Evolutionary conservation across 1,139 yeast genomes (phyloP).

Genomic region (Zygosaccharomyces sapae): DNA sequence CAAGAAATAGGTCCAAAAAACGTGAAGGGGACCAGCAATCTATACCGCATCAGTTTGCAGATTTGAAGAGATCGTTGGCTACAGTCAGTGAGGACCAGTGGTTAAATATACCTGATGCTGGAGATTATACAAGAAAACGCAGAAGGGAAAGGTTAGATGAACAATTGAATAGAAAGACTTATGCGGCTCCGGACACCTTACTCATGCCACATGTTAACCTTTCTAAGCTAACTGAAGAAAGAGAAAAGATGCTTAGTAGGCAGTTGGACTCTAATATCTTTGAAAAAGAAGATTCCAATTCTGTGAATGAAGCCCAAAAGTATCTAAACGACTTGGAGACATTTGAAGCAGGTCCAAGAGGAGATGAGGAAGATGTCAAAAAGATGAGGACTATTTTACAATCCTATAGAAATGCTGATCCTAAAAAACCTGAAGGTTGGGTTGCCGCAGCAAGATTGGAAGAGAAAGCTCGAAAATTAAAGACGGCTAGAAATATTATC

Average conservation of each 20-base stretch:
- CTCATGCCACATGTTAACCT: slow-evolving; percentile 37
- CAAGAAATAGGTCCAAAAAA: slow-evolving; percentile 38
- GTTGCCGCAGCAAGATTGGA: slow-evolving; percentile 83
- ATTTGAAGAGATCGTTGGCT: slow-evolving; percentile 60
- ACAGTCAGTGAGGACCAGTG: slow-evolving; percentile 67
- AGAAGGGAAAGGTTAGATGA: slow-evolving; percentile 64
- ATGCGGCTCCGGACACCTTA: slow-evolving; percentile 79
- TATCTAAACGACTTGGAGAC: slow-evolving; percentile 40
- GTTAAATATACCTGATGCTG: slow-evolving; percentile 81
- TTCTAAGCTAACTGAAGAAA: slow-evolving; percentile 38
- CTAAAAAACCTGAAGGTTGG: slow-evolving; percentile 76
- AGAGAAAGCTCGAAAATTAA: slow-evolving; percentile 54
- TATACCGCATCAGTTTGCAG: slow-evolving; percentile 45
- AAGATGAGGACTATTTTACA: slow-evolving; percentile 59
- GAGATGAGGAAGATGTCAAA: slow-evolving; percentile 44
- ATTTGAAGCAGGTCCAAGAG: slow-evolving; percentile 8
- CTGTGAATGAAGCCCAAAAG: slow-evolving; percentile 32
- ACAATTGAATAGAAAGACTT: slow-evolving; percentile 63
- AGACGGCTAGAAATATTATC: slow-evolving; percentile 57
- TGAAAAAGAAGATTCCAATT: slow-evolving; percentile 29
- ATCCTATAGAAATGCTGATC: slow-evolving; percentile 69
- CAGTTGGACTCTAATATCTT: slow-evolving; percentile 38
- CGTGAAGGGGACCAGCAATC: slow-evolving; percentile 14
- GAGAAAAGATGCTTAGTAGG: slow-evolving; percentile 36
- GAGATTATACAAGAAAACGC: slow-evolving; percentile 77